These are phyloP conservation scores for Acrocalymma vagum DNA, from an alignment of 2,329 filamentous ascomycete genomes.

Conservation along the genomic window DNA sequence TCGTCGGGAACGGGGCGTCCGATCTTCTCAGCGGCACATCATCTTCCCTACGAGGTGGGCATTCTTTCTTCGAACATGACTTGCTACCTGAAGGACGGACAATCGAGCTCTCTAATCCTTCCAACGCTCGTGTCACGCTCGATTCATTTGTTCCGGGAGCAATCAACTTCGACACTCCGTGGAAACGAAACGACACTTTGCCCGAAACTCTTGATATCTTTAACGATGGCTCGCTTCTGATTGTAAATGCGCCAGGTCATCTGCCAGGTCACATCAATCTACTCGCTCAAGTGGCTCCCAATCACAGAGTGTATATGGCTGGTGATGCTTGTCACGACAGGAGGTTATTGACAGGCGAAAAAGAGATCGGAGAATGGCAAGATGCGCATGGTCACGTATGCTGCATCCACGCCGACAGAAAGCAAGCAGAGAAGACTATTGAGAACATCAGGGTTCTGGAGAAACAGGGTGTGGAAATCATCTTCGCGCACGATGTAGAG, in stretches of 20 bases:
- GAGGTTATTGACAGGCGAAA: conserved; percentile 61
- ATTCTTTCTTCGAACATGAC: conserved; percentile 55
- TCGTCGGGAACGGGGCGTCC: conserved; percentile 47
- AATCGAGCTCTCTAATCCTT: conserved; percentile 53
- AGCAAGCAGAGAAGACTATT: conserved; percentile 56
- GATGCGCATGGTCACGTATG: conserved; percentile 55
- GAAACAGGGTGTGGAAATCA: conserved; percentile 56
- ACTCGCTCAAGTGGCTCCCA: conserved; percentile 50
- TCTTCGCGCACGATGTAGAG: conserved; percentile 61
- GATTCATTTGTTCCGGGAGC: conserved; percentile 1
- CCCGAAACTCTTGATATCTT: conserved; percentile 59
- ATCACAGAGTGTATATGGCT: conserved; percentile 57
- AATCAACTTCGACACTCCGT: conserved; percentile 38
- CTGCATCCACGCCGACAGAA: conserved; percentile 62
- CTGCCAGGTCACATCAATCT: conserved; percentile 63
- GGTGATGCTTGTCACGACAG: conserved; percentile 65
- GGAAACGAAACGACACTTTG: conserved; percentile 55
- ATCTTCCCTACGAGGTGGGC: conserved; percentile 30
- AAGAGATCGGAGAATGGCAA: conserved; percentile 60
- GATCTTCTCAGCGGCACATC: conserved; percentile 33
- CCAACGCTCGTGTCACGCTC: neutral
- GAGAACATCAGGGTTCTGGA: conserved; percentile 50
- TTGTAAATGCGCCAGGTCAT: conserved; percentile 63
- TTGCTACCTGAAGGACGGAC: conserved; percentile 52
- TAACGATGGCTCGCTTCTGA: conserved; percentile 56